Conservation (phyloP, 192 early-diverging fungal genomes). For the Podila minutissima region DNA sequence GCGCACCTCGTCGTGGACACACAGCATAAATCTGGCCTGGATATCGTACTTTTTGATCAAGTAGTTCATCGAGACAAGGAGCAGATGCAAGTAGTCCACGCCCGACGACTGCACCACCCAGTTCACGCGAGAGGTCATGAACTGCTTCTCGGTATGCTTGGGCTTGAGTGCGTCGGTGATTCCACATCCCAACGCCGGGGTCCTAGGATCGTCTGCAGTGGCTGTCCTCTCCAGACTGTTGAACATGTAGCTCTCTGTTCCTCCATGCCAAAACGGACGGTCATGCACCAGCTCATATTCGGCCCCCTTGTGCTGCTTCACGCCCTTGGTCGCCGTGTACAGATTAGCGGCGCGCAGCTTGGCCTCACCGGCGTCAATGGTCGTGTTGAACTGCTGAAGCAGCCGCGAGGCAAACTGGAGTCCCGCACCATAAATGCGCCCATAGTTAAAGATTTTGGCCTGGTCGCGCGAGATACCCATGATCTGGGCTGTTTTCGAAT, state of each 20-base stretch:
- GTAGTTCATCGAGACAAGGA: conserved; percentile 89
- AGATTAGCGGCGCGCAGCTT: conserved; percentile 71
- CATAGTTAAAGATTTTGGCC: conserved; percentile 97
- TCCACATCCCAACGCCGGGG: conserved; percentile 87
- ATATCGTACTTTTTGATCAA: conserved; percentile 82
- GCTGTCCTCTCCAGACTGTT: conserved; percentile 90
- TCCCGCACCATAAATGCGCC: conserved; percentile 95
- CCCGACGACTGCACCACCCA: conserved; percentile 99
- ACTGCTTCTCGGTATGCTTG: conserved; percentile 65
- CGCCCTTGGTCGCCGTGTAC: conserved; percentile 88
- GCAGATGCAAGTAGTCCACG: conserved; percentile 95
- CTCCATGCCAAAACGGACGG: conserved; percentile 84
- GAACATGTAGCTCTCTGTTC: conserved; percentile 95
- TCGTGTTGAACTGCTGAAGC: conserved; percentile 81
- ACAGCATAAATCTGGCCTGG: conserved; percentile 85
- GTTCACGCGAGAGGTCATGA: conserved; percentile 89
- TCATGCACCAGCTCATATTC: conserved; percentile 38
- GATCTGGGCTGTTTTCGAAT: conserved; percentile 91
- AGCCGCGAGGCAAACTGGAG: conserved; percentile 82
- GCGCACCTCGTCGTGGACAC: conserved; percentile 95
- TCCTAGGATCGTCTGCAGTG: conserved; percentile 72
- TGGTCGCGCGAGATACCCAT: conserved; percentile 86
- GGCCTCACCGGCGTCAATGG: conserved; percentile 73
- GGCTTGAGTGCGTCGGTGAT: conserved; percentile 89
- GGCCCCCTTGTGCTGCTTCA: conserved; percentile 45